Evolutionary conservation across 1,284 basidiomycete genomes (phyloP).

Genomic region (Anthracocystis panici-leucophaei): DNA sequence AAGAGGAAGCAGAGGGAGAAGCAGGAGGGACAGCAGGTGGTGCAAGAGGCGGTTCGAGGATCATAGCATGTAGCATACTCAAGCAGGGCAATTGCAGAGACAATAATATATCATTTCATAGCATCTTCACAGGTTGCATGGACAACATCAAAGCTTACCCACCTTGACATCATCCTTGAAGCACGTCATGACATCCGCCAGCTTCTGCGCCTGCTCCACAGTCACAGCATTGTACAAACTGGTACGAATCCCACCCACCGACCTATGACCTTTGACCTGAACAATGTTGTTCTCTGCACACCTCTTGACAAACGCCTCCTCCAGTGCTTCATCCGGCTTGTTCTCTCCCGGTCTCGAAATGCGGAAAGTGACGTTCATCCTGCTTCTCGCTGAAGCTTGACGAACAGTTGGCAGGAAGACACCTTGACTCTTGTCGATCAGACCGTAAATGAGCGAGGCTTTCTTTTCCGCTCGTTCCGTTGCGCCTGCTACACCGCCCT

Average conservation of each 20-base stretch:
- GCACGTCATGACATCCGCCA: constrained; percentile 72
- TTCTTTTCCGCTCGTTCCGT: constrained; percentile 54
- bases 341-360: constrained; percentile 44
- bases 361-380: constrained; percentile 69
- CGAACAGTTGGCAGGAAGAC: constrained; percentile 59
- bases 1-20: constrained; percentile 36
- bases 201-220: constrained; percentile 76
- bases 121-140: background rate
- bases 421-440: constrained; percentile 53
- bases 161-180: constrained; percentile 63
- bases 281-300: constrained; percentile 57
- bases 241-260: constrained; percentile 78
- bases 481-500: constrained; percentile 77
- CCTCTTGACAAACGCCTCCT: constrained; percentile 58
- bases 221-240: constrained; percentile 96
- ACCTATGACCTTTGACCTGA: constrained; percentile 63
- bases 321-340: constrained; percentile 57
- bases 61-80: background rate
- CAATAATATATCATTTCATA: background rate
- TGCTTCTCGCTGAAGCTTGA: constrained; percentile 57
- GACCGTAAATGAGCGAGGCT: constrained; percentile 55
- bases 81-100: background rate
- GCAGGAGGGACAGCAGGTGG: background rate
- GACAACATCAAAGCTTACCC: constrained; percentile 23
- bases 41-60: background rate